Evolutionary conservation across 2,329 filamentous ascomycete genomes (phyloP), one percentile per base, ranked within the genome.

Genomic region (Hypomyces rosellus): DNA sequence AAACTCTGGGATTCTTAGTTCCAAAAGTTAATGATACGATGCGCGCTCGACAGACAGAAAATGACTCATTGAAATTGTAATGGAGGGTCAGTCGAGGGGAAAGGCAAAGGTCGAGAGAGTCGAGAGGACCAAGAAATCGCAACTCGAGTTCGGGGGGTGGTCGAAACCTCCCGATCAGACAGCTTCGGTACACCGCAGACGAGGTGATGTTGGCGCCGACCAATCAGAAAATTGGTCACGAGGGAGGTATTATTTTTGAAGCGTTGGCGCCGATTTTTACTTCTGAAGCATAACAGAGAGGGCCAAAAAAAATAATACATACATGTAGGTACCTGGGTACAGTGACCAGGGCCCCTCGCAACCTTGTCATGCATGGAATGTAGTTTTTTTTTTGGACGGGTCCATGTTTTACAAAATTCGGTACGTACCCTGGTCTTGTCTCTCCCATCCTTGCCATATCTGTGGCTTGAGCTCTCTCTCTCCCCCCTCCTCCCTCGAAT

Each of bases 161-260:
- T 42, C 48, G 50, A 48, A 48, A 53, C 34, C 43, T 48, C 46
- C 51, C 57, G 64, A 67, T 67, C 64, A 66, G 59, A 65, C 57
- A 60, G 56, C 61, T 49, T 51, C 54, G 59, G 61, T 64, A 63
- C 63, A 61, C 59, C 57, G 65, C 62, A 59, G 56, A 57, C 57
- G 56, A 65, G 60, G 61, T 65, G 64, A 64, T 60, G 64, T 62
- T 58, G 61, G 56, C 44, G 50, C 57, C 46, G 61, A 57, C 67
- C 67, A 70, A 69, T 69, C 65, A 70, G 60, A 69, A 69, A 69
- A 67, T 59, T 63, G 64, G 60, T 61, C 64, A 60, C 60, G 57
- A 53, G 54, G 57, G 58, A 62, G 58, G 57, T 60, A 63, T 65
- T 64, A 61, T 65, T 67, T 63, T 65, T 55, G 57, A 59, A 60